A percentile compares a stretch with the other conserved stretches of the same genome.
phyloP scores from a whole-genome alignment of 2,329 filamentous ascomycete genomes.

The Botrytis tulipae region DNA sequence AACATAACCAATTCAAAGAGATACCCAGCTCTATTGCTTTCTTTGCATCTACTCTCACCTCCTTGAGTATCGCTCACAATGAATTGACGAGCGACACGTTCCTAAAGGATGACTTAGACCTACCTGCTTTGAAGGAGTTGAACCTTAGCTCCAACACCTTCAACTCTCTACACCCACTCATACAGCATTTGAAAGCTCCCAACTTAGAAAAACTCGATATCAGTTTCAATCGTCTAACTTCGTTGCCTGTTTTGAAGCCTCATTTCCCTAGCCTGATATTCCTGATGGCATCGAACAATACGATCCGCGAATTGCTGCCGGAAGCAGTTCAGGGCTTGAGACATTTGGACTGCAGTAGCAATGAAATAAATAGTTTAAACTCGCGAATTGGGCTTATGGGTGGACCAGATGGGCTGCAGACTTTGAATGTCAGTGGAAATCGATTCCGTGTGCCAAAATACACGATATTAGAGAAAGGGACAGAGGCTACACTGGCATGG shows the following conservation, averaged over 20 bases:
- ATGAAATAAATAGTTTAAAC: constrained; percentile 79
- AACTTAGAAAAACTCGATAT: constrained; percentile 74
- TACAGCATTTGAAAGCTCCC: constrained; percentile 68
- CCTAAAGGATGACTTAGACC: constrained; percentile 62
- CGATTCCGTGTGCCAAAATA: constrained; percentile 83
- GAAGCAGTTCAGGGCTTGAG: constrained; percentile 72
- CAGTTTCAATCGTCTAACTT: constrained; percentile 75
- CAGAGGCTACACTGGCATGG: constrained; percentile 80
- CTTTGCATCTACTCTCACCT: constrained; percentile 67
- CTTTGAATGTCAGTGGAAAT: constrained; percentile 79
- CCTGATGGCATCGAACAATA: constrained; percentile 76
- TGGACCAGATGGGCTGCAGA: constrained; percentile 56
- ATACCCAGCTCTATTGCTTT: constrained; percentile 70
- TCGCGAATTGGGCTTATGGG: constrained; percentile 77
- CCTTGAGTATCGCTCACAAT: constrained; percentile 74
- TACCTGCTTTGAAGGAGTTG: constrained; percentile 74
- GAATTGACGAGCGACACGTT: constrained; percentile 64
- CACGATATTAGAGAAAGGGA: constrained; percentile 81
- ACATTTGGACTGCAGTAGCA: constrained; percentile 77
- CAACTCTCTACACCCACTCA: constrained; percentile 64
- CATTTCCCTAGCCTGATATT: constrained; percentile 69
- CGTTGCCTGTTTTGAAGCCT: constrained; percentile 64
- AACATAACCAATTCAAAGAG: constrained; percentile 70
- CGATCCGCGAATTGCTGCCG: constrained; percentile 68
- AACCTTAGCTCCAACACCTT: constrained; percentile 75